A percentile compares a stretch with the other conserved stretches of the same genome.
Conservation (phyloP, 2,329 filamentous ascomycete species). For the Dryadomyces quercus-mongolicae region DNA sequence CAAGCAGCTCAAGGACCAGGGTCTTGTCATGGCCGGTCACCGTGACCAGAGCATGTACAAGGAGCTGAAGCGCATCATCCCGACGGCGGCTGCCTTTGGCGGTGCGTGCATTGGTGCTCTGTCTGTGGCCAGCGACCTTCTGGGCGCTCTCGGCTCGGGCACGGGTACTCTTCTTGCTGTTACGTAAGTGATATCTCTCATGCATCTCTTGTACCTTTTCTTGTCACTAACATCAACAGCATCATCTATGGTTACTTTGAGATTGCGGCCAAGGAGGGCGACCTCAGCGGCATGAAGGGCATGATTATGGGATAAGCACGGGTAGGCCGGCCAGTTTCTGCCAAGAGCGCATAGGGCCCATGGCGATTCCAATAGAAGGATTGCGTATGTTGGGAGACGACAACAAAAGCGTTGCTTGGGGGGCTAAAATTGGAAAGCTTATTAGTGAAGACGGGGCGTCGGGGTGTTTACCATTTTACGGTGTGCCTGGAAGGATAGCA, state of each 20-base stretch:
- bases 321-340: too few species aligned
- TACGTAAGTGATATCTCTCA: too few species aligned
- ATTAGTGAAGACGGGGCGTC: too few species aligned
- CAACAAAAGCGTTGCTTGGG: too few species aligned
- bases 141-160: constrained; percentile 90
- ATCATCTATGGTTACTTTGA: constrained; percentile 99
- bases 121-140: constrained; percentile 87
- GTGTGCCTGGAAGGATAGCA: too few species aligned
- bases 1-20: constrained; percentile 99
- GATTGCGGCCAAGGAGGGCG: constrained; percentile 96
- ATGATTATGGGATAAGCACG: constrained; percentile 55
- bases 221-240: constrained; percentile 34
- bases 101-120: constrained; percentile 98
- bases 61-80: constrained; percentile 98
- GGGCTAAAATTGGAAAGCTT: too few species aligned
- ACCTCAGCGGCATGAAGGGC: constrained; percentile 71
- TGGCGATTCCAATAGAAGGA: too few species aligned
- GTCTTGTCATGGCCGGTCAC: constrained; percentile 98
- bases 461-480: too few species aligned
- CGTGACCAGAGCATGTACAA: constrained; percentile 99
- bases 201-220: constrained; percentile 6
- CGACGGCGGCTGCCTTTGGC: constrained; percentile 93
- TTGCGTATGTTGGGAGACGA: too few species aligned
- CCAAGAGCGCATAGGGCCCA: neutral
- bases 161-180: constrained; percentile 97